Evolutionary conservation across 148 eudicot genomes (phyloP).

Genomic region (Cornus suecica): DNA sequence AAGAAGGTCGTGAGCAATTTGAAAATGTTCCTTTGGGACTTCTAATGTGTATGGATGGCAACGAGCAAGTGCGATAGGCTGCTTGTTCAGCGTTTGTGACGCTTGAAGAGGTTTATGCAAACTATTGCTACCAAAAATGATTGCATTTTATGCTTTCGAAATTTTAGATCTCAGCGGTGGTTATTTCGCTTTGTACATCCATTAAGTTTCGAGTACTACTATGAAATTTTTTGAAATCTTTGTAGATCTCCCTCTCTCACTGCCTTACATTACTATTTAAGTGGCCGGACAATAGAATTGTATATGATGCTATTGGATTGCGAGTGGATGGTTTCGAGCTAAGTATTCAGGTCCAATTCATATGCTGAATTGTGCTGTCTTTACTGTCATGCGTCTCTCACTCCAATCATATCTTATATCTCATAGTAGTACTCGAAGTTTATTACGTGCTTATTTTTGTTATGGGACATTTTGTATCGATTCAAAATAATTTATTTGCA

Average conservation of each 20-base stretch:
- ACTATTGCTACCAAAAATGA: not conserved
- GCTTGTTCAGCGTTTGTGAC: slow-evolving; percentile 99
- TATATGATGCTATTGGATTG: slow-evolving; percentile 99
- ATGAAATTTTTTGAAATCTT: too few species aligned
- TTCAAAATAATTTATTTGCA: slow-evolving; percentile 32
- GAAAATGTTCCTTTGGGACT: slow-evolving; percentile 84
- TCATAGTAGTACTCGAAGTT: not conserved
- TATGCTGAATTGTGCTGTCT: not conserved
- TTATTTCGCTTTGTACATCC: slow-evolving; percentile 22
- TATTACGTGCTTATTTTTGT: slow-evolving; percentile 4
- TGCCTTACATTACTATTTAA: slow-evolving; percentile 23
- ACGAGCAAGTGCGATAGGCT: slow-evolving; percentile 98
- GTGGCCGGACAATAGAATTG: slow-evolving; percentile 90
- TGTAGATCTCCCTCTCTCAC: not conserved
- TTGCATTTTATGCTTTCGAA: slow-evolving; percentile 2
- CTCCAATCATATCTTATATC: not conserved
- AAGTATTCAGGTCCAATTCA: slow-evolving; percentile 63
- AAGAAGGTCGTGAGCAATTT: slow-evolving; percentile 67
- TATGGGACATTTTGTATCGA: slow-evolving; percentile 8
- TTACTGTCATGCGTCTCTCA: not conserved
- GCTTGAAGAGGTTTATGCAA: slow-evolving; percentile 84
- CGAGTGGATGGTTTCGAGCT: slow-evolving; percentile 82
- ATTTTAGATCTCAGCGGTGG: slow-evolving; percentile 10
- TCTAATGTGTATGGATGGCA: slow-evolving; percentile 79
- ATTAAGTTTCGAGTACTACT: too few species aligned